Conservation (phyloP, 208 protist species). For the Dictyostelium gargantuum region DNA sequence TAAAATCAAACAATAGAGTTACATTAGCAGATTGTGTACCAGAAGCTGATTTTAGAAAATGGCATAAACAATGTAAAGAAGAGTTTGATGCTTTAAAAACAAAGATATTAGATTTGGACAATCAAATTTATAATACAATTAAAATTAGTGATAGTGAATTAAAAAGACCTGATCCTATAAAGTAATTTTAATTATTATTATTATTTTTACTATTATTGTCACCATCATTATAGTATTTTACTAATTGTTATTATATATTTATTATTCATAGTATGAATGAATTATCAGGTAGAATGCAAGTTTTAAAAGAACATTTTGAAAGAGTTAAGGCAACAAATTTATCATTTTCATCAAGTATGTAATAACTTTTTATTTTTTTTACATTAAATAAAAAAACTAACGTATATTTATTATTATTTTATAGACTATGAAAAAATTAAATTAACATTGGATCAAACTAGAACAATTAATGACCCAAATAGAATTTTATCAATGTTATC, state of each 20-base stretch:
- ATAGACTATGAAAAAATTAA: conserved; percentile 30
- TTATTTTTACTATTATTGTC: too few relatives aligned
- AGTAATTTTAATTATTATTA: too few relatives aligned
- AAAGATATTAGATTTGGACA: background rate
- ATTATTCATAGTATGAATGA: background rate
- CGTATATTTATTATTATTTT: background rate
- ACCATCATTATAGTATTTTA: too few relatives aligned
- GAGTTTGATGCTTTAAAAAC: conserved; percentile 16
- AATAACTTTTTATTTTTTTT: too few relatives aligned
- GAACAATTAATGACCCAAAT: background rate
- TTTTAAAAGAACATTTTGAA: conserved; percentile 5
- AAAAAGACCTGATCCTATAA: background rate
- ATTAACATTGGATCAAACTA: background rate
- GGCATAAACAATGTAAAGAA: conserved; percentile 23
- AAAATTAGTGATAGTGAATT: background rate
- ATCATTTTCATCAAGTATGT: conserved; percentile 15
- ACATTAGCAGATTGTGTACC: conserved; percentile 30
- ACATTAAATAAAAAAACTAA: too few relatives aligned
- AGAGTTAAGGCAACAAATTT: background rate
- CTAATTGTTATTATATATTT: too few relatives aligned
- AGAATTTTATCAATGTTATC: conserved; percentile 12
- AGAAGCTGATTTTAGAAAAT: conserved; percentile 18
- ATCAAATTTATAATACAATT: background rate
- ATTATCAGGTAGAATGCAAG: background rate
- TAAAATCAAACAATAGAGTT: background rate